Base-by-base conservation (phyloP, 257 asterid genomes). In the Gardenia jasminoides region DNA sequence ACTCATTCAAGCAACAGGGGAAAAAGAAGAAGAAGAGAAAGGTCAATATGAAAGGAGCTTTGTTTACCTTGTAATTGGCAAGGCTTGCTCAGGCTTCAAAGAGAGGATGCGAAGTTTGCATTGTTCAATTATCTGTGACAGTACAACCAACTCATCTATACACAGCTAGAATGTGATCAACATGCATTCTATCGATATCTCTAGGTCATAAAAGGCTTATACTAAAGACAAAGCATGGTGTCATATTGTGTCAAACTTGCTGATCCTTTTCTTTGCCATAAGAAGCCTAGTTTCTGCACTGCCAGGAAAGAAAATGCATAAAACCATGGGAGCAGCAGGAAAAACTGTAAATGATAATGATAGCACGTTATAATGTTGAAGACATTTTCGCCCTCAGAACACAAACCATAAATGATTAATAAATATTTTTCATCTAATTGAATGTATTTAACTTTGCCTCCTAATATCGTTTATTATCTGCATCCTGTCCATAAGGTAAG, bases 91-190 rank as follows among this genome's bases (percentile, higher is more conserved):
- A 52, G 97, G 97, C 86, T 92, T 93, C 84, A 83, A 82, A 75
- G 98, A 93, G 77, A 91, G 94, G 82, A 93, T 70, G 44, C 86
- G 96, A 81, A 89, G 84, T 82, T 91, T 93, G 90, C 97, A 91
- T 67, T 91, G 98, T 86, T 91, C 97, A 56, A 90, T 88, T 87
- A 93, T 90, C 98, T 93, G 92, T 83, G 78, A 36, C 31, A 76
- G 59, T 17, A 72, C 46, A 81, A 77, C 81, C 61, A 61, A 67
- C 66, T 80, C 72, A 80, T n/a, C 26, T 31, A 10, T 46, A 67
- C 54, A 59, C 17, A 66, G 73, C 8, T 28, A 75, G 43, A 33
- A 33, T 30, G 56, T 20, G 24, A 54, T 43, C 58, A 75, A 28
- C 13, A 74, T 31, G 61, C 79, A 50, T 31, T 30, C 41, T 41